Percentiles rank a stretch among this genome's conserved stretches.
These are phyloP conservation scores for Arthrobotrys conoides DNA, from an alignment of 2,329 filamentous ascomycete species.

Conservation along the genomic window DNA sequence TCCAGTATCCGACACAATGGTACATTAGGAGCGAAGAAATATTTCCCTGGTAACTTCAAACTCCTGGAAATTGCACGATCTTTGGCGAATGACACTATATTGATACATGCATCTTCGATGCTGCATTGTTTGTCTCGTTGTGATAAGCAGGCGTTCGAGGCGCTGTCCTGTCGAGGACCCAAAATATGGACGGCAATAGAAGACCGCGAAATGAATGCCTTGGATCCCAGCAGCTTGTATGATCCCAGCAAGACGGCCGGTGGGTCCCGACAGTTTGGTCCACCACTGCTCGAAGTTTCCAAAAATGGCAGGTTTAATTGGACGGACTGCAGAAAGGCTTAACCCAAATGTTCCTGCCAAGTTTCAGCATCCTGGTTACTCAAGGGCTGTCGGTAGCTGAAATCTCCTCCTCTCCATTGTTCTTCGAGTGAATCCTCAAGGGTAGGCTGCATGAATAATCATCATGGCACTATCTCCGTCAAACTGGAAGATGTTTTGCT, in stretches of 20 bases:
- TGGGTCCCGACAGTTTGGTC: conserved; percentile 61
- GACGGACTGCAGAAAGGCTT: conserved; percentile 58
- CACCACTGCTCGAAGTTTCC: conserved; percentile 36
- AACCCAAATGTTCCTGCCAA: conserved; percentile 59
- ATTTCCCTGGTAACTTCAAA: conserved; percentile 39
- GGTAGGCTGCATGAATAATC: conserved; percentile 38
- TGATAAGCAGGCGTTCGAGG: conserved; percentile 53
- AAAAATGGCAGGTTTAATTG: conserved; percentile 59
- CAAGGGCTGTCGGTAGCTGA: conserved; percentile 38
- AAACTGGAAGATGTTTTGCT: conserved; percentile 40
- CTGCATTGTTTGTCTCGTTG: conserved; percentile 33
- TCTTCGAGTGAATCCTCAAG: conserved; percentile 21
- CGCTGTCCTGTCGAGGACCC: conserved; percentile 24
- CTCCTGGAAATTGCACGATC: conserved; percentile 31
- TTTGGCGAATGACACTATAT: conserved; percentile 29
- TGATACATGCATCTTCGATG: conserved; percentile 32
- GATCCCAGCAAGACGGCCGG: conserved; percentile 60
- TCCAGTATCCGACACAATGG: conserved; percentile 49
- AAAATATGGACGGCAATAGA: conserved; percentile 27
- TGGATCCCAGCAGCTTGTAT: conserved; percentile 52
- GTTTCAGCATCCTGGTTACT: conserved; percentile 42
- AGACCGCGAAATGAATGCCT: conserved; percentile 40
- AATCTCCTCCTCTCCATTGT: conserved; percentile 38
- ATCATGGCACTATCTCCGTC: conserved; percentile 36
- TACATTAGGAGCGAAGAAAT: conserved; percentile 29